A percentile compares a stretch with the other conserved stretches of the same genome.
Conservation (phyloP, 148 eudicot genomes). For the Chenopodium quinoa region DNA sequence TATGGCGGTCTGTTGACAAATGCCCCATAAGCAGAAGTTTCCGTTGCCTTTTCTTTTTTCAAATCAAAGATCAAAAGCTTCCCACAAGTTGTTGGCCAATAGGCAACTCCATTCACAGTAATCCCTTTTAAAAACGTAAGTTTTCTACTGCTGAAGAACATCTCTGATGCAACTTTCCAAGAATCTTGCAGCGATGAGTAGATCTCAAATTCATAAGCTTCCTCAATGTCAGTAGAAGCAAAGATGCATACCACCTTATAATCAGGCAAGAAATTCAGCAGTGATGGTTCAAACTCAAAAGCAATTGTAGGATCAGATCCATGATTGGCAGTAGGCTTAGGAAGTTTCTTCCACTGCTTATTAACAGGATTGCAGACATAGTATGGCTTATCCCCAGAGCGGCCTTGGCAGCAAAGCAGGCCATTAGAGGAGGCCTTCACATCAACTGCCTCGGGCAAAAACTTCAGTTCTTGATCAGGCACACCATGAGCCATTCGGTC, state of each 20-base stretch:
- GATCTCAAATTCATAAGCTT: conserved; percentile 59
- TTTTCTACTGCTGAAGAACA: conserved; percentile 31
- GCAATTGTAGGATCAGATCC: conserved; percentile 48
- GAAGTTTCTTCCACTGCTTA: conserved; percentile 50
- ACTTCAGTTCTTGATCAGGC: conserved; percentile 48
- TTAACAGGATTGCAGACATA: conserved; percentile 66
- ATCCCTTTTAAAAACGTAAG: conserved; percentile 27
- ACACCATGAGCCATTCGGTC: conserved; percentile 52
- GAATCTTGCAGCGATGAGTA: conserved; percentile 48
- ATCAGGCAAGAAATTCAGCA: conserved; percentile 47
- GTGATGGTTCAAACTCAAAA: conserved; percentile 59
- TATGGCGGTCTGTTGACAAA: background rate
- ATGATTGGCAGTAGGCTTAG: conserved; percentile 47
- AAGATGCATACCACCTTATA: conserved; percentile 54
- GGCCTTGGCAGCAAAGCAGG: conserved; percentile 56
- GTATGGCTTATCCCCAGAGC: conserved; percentile 37
- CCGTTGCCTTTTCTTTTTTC: conserved; percentile 16
- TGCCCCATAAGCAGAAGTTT: background rate
- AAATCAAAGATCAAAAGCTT: conserved; percentile 21
- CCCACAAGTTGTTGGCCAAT: conserved; percentile 32
- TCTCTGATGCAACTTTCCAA: conserved; percentile 51
- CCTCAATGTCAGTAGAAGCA: conserved; percentile 43
- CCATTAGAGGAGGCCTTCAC: conserved; percentile 55
- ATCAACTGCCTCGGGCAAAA: conserved; percentile 49
- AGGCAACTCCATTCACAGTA: conserved; percentile 45